phyloP scores from a whole-genome alignment of 768 basidiomycete genomes.

The Scleroderma bovista region DNA sequence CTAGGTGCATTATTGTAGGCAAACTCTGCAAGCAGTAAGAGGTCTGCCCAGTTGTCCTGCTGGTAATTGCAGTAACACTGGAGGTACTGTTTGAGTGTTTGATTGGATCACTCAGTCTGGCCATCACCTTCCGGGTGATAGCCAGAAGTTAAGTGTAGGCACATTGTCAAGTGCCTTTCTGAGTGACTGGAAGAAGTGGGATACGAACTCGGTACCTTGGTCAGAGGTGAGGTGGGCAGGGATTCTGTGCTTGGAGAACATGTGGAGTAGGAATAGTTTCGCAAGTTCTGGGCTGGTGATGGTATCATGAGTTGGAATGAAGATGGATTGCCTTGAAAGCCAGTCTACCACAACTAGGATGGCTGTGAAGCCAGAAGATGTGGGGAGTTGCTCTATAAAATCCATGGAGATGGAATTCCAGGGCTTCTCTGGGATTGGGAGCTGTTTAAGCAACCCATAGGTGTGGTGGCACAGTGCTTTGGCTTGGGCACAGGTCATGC shows the following conservation, averaged over 20 bases:
- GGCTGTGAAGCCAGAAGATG: not conserved
- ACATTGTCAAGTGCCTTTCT: constrained; percentile 21
- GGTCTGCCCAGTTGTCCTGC: constrained; percentile 8
- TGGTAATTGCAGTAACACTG: not conserved
- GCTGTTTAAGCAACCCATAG: not conserved
- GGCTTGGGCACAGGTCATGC: not conserved
- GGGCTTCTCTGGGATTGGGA: not conserved
- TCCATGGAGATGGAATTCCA: constrained; percentile 6
- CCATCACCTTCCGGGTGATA: constrained; percentile 16
- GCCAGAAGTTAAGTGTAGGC: constrained; percentile 18
- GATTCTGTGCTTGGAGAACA: constrained; percentile 7
- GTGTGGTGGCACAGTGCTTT: not conserved
- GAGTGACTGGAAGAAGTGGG: constrained; percentile 27
- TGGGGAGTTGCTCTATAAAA: constrained; percentile 18
- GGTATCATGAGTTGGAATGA: not conserved
- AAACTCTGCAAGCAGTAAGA: constrained; percentile 29
- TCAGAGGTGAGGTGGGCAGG: not conserved
- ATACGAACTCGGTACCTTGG: constrained; percentile 26
- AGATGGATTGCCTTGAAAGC: not conserved
- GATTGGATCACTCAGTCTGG: constrained; percentile 15
- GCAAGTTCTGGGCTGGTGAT: not conserved
- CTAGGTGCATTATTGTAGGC: constrained; percentile 25
- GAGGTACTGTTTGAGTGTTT: not conserved
- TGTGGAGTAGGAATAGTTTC: constrained; percentile 4
- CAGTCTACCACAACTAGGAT: not conserved